Evolutionary conservation across 176 grass and related monocot genomes (phyloP), one percentile per base, ranked within the genome.

Genomic region (Aegilops tauschii): DNA sequence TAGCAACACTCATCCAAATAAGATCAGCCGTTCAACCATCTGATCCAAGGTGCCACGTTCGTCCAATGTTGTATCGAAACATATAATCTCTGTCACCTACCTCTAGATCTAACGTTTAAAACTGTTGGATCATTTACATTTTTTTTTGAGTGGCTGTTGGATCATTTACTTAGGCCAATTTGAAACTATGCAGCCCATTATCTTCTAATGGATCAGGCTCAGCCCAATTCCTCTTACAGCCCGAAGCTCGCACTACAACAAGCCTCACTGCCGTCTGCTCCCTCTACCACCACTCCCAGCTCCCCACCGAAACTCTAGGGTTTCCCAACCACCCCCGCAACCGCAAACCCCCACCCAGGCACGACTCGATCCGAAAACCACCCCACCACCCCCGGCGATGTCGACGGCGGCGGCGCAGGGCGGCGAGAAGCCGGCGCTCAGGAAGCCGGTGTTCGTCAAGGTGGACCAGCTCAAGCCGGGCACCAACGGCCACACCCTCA

Each of bases 371-470:
- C 80, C 86, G 47, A 12, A 12, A 73, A 20, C 80, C 9, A 14
- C 12, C 29, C 36, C 18, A 47, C 61, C 21, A 10, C 21, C 66
- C 77, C 52, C 81, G 66, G 42, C 85, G 16, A 85, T 92, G 86
- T 88, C 93, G 81, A 92, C 92, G n/a, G 47, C 85, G 61, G 86
- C 65, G 36, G 16, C 80, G 0, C 87, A 73, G 82, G 76, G 54
- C 56, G 73, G 72, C 79, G 85, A 91, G 74, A 97, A 80, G 82
- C 90, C 90, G 67, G 89, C 92, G 45, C 86, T 93, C 79, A 89
- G 90, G 79, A 97, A 95, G 85, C 95, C 95, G 8, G 91, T 97
- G 61, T 97, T 97, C 82, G 86, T 79, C 16, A 95, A 97, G 91
- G 93, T 97, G 58, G 92, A 97, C 80, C 93, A 90, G 89, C 91